Evolutionary conservation across 768 basidiomycete species (phyloP).

Genomic region (Mycena metata): DNA sequence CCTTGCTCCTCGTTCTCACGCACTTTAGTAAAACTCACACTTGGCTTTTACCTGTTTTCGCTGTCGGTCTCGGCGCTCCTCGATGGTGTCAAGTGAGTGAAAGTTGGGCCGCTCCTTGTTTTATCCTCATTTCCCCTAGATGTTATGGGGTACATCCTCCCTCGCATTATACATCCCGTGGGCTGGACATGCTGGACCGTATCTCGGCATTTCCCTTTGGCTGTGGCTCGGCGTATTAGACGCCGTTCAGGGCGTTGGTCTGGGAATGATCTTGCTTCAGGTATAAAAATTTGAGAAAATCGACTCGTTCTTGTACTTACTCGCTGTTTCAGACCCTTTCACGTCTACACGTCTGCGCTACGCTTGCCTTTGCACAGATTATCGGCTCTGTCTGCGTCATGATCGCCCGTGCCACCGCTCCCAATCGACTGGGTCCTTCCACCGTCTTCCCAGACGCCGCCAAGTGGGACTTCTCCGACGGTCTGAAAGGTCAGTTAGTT

Average conservation of each 20-base stretch:
- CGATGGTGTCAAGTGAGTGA: constrained; percentile 88
- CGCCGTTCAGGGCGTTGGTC: constrained; percentile 93
- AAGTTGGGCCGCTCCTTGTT: background rate
- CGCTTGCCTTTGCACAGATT: constrained; percentile 90
- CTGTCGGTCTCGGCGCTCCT: constrained; percentile 93
- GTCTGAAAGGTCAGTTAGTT: constrained; percentile 63
- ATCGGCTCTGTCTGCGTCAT: constrained; percentile 93
- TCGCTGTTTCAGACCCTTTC: constrained; percentile 74
- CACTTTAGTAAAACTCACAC: constrained; percentile 94
- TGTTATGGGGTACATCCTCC: constrained; percentile 96
- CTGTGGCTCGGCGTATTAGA: constrained; percentile 96
- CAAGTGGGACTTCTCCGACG: constrained; percentile 88
- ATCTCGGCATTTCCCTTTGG: constrained; percentile 92
- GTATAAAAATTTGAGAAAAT: constrained; percentile 47
- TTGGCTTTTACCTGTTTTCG: constrained; percentile 95
- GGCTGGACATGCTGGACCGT: constrained; percentile 89
- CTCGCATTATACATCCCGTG: constrained; percentile 94
- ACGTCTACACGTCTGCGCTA: constrained; percentile 93
- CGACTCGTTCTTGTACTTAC: constrained; percentile 39
- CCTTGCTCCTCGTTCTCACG: constrained; percentile 80
- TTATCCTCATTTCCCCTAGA: constrained; percentile 55
- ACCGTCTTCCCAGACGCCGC: constrained; percentile 94
- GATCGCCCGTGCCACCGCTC: constrained; percentile 92
- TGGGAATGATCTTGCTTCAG: constrained; percentile 92
- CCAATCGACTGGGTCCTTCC: constrained; percentile 89